A percentile compares a stretch with the other conserved stretches of the same genome.
Conservation (phyloP, 257 asterid genomes). For the Nicotiana sylvestris region DNA sequence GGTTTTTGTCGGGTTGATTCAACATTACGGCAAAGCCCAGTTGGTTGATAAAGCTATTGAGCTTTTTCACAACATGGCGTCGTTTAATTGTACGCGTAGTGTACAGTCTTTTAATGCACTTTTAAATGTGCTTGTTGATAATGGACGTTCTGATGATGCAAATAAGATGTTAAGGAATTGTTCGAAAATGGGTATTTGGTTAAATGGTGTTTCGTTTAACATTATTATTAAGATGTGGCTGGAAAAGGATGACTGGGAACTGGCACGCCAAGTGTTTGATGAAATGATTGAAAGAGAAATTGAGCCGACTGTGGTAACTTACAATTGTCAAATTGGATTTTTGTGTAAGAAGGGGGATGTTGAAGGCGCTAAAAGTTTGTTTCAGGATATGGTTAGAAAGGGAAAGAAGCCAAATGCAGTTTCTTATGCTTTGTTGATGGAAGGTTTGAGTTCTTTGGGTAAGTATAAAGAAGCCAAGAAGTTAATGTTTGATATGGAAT, state of each 20-base stretch:
- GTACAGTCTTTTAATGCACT: constrained; percentile 67
- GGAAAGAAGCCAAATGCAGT: constrained; percentile 44
- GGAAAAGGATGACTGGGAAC: constrained; percentile 47
- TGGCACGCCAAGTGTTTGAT: constrained; percentile 62
- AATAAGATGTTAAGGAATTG: constrained; percentile 42
- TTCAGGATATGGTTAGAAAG: neutral
- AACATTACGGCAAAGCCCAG: constrained; percentile 61
- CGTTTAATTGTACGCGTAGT: constrained; percentile 62
- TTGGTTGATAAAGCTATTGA: constrained; percentile 47
- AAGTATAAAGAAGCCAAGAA: neutral
- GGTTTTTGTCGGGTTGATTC: constrained; percentile 62
- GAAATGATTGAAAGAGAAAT: constrained; percentile 79
- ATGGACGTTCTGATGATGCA: constrained; percentile 41
- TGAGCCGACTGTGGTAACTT: constrained; percentile 71
- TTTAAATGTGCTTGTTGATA: constrained; percentile 58
- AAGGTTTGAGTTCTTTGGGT: constrained; percentile 57
- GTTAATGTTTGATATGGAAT: constrained; percentile 33
- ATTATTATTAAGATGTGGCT: constrained; percentile 77
- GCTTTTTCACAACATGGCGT: constrained; percentile 49
- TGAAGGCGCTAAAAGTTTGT: no score
- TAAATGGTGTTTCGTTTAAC: constrained; percentile 67
- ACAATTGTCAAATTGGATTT: constrained; percentile 42
- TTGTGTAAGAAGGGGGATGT: no score
- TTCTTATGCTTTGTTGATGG: constrained; percentile 42
- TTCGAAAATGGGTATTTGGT: constrained; percentile 49